Percentiles rank a stretch among this genome's conserved stretches.
Conservation (phyloP, 2,329 filamentous ascomycete genomes). For the Aspergillus japonicus region DNA sequence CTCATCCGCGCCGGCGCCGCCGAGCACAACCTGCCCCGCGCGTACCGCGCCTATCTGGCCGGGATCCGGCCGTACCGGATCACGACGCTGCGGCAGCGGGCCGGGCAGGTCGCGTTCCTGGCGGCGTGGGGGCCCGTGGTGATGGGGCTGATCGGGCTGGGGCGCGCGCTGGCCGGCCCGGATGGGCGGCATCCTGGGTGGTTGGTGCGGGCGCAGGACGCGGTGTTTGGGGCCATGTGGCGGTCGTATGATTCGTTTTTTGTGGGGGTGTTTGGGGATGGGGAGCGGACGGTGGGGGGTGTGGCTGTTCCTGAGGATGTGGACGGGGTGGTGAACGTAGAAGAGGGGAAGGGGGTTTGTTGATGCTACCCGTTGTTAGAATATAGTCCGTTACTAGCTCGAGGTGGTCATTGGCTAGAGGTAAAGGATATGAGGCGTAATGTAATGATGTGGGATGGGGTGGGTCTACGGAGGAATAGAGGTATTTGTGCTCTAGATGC, state of each 20-base stretch:
- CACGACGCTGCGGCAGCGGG: slow-evolving; percentile 64
- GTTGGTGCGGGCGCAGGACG: slow-evolving; percentile 55
- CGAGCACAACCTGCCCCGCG: slow-evolving; percentile 75
- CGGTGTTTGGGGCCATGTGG: slow-evolving; percentile 62
- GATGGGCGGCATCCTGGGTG: slow-evolving; percentile 68
- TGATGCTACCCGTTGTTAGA: too few relatives aligned
- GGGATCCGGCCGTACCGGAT: slow-evolving; percentile 67
- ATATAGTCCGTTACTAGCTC: too few relatives aligned
- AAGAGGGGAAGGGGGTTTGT: not conserved
- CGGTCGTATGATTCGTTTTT: slow-evolving; percentile 62
- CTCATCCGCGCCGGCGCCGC: slow-evolving; percentile 74
- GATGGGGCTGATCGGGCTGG: slow-evolving; percentile 51
- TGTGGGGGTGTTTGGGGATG: slow-evolving; percentile 75
- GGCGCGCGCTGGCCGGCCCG: slow-evolving; percentile 56
- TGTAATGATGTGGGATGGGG: too few relatives aligned
- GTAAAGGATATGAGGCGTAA: too few relatives aligned
- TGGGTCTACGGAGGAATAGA: too few relatives aligned
- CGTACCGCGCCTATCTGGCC: slow-evolving; percentile 73
- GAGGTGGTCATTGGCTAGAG: too few relatives aligned
- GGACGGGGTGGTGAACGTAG: not conserved
- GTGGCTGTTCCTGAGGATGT: not conserved
- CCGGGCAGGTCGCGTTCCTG: slow-evolving; percentile 66
- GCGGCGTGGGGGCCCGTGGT: slow-evolving; percentile 60
- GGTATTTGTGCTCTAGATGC: too few relatives aligned
- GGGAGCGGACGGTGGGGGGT: slow-evolving; percentile 62